These are phyloP conservation scores for Leucocoprinus leucothites DNA, from an alignment of 768 basidiomycete species.

Conservation along the genomic window DNA sequence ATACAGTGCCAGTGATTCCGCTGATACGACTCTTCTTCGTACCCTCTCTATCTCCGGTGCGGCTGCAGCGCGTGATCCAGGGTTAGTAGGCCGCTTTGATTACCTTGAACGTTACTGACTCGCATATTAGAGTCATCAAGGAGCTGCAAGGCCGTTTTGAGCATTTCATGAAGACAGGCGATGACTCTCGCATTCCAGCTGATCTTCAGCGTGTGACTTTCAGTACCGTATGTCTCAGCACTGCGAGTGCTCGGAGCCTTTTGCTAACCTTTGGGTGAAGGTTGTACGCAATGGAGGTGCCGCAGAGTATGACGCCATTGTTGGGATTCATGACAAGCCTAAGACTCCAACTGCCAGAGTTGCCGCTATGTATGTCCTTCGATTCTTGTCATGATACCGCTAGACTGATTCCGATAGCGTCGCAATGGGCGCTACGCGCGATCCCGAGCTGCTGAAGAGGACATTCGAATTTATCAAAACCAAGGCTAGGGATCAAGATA, in stretches of 20 bases:
- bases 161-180: constrained; percentile 64
- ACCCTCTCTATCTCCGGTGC: constrained; percentile 67
- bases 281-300: constrained; percentile 73
- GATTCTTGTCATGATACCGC: not conserved
- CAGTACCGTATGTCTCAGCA: constrained; percentile 37
- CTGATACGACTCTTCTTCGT: constrained; percentile 69
- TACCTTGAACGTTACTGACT: not conserved
- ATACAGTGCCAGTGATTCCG: constrained; percentile 59
- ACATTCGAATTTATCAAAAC: constrained; percentile 59
- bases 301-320: constrained; percentile 70
- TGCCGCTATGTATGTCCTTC: constrained; percentile 57
- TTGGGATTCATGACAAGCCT: constrained; percentile 66
- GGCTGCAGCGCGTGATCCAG: constrained; percentile 24
- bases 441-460: constrained; percentile 53
- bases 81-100: constrained; percentile 11
- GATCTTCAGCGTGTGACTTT: constrained; percentile 68
- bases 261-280: constrained; percentile 28
- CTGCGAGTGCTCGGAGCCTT: not conserved
- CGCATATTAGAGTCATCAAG: constrained; percentile 56
- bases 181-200: constrained; percentile 75
- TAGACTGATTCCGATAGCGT: constrained; percentile 35
- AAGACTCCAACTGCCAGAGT: constrained; percentile 71
- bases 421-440: constrained; percentile 61
- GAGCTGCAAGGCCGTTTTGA: constrained; percentile 73
- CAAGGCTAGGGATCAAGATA: constrained; percentile 58